Evolutionary conservation across 495 filamentous ascomycete genomes (phyloP).

Genomic region (Neohortaea acidophila): DNA sequence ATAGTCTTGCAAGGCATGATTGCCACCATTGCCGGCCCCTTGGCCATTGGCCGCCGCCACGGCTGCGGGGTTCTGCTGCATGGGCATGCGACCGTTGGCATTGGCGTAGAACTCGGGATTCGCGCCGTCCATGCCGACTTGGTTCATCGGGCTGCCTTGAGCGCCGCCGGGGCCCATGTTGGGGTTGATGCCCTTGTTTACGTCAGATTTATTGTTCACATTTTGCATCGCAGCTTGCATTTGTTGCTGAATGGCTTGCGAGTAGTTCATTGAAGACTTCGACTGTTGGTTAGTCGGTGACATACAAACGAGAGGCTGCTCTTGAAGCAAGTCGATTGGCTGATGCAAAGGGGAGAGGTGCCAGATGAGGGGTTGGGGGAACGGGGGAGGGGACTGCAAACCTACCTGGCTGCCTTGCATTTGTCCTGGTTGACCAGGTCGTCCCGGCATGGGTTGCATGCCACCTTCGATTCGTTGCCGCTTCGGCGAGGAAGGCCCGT

Average conservation of each 20-base stretch:
- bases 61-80: background rate
- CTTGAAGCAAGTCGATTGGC: conserved; percentile 57
- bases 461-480: conserved; percentile 75
- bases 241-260: conserved; percentile 67
- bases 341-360: conserved; percentile 30
- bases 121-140: conserved; percentile 22
- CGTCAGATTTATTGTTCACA: conserved; percentile 19
- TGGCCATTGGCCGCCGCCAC: conserved; percentile 26
- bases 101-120: conserved; percentile 52
- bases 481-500: conserved; percentile 88
- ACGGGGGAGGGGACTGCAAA: too few species aligned
- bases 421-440: conserved; percentile 13
- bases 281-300: conserved; percentile 50
- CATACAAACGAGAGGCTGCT: too few species aligned
- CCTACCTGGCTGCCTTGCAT: conserved; percentile 40
- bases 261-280: conserved; percentile 75
- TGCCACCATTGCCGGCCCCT: conserved; percentile 45
- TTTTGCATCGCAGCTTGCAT: conserved; percentile 19
- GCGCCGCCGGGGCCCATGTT: conserved; percentile 30
- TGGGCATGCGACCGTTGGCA: conserved; percentile 25
- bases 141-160: conserved; percentile 75
- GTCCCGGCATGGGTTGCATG: conserved; percentile 54
- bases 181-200: conserved; percentile 49
- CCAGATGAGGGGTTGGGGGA: conserved; percentile 27
- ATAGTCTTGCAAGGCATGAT: conserved; percentile 93